phyloP scores from a whole-genome alignment of 2,329 filamentous ascomycete genomes.

The Colletotrichum simmondsii region DNA sequence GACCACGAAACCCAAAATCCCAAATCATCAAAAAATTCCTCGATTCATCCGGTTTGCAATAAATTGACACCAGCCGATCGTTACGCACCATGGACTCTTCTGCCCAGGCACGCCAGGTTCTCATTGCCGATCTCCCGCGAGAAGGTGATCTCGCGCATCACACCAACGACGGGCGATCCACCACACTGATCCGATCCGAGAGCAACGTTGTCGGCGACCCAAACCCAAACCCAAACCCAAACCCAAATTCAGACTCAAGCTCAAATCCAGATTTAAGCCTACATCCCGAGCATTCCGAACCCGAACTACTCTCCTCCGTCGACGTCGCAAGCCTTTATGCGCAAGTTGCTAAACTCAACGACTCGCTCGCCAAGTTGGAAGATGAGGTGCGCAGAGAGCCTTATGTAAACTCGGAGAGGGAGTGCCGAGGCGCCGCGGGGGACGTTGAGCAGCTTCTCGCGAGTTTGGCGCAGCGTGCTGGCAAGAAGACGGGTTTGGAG shows the following conservation, averaged over 20 bases:
- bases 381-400: not conserved
- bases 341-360: not conserved
- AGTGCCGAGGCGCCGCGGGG: not conserved
- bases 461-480: not conserved
- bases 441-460: not conserved
- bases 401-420: not conserved
- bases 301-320: not conserved
- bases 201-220: not conserved
- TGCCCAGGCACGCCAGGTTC: not conserved
- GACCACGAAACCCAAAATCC: not conserved
- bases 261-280: not conserved
- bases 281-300: too few species aligned
- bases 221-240: not conserved
- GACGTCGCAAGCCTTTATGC: not conserved
- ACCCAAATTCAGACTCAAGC: not conserved
- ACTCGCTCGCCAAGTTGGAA: not conserved
- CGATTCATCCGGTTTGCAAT: not conserved
- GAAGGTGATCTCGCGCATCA: not conserved
- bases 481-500: not conserved
- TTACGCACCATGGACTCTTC: slow-evolving; percentile 9
- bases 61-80: not conserved
- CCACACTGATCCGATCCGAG: not conserved
- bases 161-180: not conserved
- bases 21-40: too few species aligned
- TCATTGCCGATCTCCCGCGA: slow-evolving; percentile 28